Base-by-base conservation (phyloP, 257 asterid species). In the Pogostemon cablin region DNA sequence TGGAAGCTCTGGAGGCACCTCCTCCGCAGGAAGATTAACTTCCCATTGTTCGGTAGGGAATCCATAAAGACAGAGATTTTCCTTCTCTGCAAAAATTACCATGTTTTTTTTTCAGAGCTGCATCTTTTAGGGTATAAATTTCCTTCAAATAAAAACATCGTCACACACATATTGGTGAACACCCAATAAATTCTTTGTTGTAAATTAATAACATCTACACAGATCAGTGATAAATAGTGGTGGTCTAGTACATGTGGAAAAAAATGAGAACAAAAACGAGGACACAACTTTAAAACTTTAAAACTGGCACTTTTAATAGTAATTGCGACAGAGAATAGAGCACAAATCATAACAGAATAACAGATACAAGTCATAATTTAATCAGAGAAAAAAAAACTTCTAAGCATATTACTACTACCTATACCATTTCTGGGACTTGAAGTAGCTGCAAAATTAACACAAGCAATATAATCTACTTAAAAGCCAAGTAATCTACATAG, bases 1-100 rank as follows among this genome's bases (percentile, higher is more conserved):
- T 1, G 97, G 97, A 71, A 87, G 92, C 88, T 88, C 96, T 4
- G 96, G 85, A 42, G 96, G 96, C 75, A 88, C 96, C 81, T 88
- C 92, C 77, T 91, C 95, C 56, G 89, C 96, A 65, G 95, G 97
- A 39, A 85, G 71, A 80, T 81, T 87, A 55, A 91, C 95, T 74
- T 85, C 96, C 97, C 97, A 90, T 57, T 80, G 82, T 79, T 81
- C 95, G 55, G 69, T 80, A 42, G 96, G 95, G 63, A 72, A 79
- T 75, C 95, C 96, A 76, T 86, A 88, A 57, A 87, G 95, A 79
- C 97, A 88, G 8, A 88, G 88, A 71, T 84, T 87, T 66, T 88
- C 95, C 81, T 83, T 87, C 65, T 85, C 97, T 87, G 84, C 82
- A 79, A 68, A 69, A 25, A 53, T 77, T 69, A 72, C 64, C 62